Base-by-base conservation (phyloP, 257 asterid genomes). In the Capsicum pubescens region DNA sequence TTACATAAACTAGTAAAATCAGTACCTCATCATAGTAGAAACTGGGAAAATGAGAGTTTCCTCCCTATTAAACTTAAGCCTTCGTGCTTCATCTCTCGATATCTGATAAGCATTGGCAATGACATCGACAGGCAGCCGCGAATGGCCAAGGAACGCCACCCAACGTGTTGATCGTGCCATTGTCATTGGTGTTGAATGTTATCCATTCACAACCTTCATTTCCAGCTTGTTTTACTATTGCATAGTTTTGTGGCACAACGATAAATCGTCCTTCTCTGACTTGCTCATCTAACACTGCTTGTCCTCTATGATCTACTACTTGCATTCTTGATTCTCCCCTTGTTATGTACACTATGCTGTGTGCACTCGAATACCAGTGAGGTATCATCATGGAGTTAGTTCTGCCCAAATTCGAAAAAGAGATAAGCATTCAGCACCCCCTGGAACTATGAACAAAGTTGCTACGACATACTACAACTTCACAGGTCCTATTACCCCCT, bases 141-240 rank as follows among this genome's bases (percentile, higher is more conserved):
- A 13, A 93, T 2, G 80, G 93, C 89, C 35, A 94, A 93, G 76
- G 97, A 89, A 2, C 93, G 92, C 97, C 97, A 60, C 85, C 87
- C 0, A 93, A 70, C 1, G 95, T 90, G 91, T 89, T 94, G 85
- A 91, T 86, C 95, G 89, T 88, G 8, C 97, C 94, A 21, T 90
- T 89, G 85, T 84, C 90, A 61, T 91, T 92, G 15, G 98, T 94
- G 83, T 92, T 88, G 93, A 94, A 94, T 57, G 77, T 91, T 6
- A 94, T 90, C 98, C 98, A 91, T 85, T 94, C 97, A 72, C 84
- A 86, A 0, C 97, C 95, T 77, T 87, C 87, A 35, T 93, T 91
- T 19, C 90, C 90, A 3, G 98, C 97, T 52, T 84, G 91, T 55
- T 90, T 93, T 87, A 91, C 90, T 55, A 85, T 84, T 11, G 93